Evolutionary conservation across 306 rosid species (phyloP), one percentile per base, ranked within the genome.

Genomic region (Trifolium dubium): DNA sequence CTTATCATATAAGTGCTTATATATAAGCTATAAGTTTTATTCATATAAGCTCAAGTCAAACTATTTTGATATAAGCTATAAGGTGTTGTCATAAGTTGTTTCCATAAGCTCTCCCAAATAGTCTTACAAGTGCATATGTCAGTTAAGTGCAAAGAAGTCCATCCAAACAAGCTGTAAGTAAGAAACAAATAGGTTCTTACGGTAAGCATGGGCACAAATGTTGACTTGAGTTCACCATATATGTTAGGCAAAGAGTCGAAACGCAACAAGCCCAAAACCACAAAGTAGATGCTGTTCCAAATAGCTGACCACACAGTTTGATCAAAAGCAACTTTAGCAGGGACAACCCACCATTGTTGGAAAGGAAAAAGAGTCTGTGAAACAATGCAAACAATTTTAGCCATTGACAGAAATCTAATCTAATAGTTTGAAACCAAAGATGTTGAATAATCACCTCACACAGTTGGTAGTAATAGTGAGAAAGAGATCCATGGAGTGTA

Each of bases 271-370:
- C 98, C 97, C 87, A 94, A 73, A 75, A 68, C 88, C 56, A 89
- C 92, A 82, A 82, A 94, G 85, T 94, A 91, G 79, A 89, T 88
- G 83, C 92, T 91, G 92, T 94, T 94, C 96, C 98, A 94, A 81
- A 94, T 55, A 10, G 96, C 91, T 0, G 98, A 40, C 97, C 98
- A 94, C 34, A 88, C 86, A 30, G 96, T 91, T 88, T 94, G 98
- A 75, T 91, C 97, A 69, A 91, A 91, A 63, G 89, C 96, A 79
- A 94, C 89, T 87, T 94, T 94, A 62, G 92, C 96, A 28, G 92
- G 98, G 74, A 94, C 92, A 53, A 89, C 95, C 98, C 97, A 94
- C 98, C 98, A 91, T 76, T 81, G 87, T 77, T 94, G 76, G 80
- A 86, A 91, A 17, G 98, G 98, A 79, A 94, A 86, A 66, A 91